Conservation (phyloP, 176 grass and related monocot genomes). For the Ensete ventricosum region DNA sequence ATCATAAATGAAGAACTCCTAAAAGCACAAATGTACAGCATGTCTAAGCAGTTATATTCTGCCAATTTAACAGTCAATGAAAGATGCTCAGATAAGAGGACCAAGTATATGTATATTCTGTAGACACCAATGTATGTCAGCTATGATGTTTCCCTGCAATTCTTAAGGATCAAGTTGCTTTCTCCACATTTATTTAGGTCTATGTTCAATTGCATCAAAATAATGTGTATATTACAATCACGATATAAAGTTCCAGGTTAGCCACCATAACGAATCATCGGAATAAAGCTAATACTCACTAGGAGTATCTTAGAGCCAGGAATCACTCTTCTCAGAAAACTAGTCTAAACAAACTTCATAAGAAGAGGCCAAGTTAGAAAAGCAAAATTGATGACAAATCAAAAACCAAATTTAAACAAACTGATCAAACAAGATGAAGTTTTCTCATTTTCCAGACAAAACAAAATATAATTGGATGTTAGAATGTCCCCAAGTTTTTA, state of each 20-base stretch:
- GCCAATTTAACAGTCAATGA: too few relatives aligned
- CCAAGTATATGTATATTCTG: too few relatives aligned
- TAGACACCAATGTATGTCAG: too few relatives aligned
- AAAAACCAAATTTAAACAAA: neutral
- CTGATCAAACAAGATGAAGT: neutral
- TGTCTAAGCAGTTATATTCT: too few relatives aligned
- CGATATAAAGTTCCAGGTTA: neutral
- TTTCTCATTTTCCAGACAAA: neutral
- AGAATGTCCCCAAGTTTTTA: too few relatives aligned
- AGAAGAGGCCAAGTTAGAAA: neutral
- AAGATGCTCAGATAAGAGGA: too few relatives aligned
- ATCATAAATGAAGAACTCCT: too few relatives aligned
- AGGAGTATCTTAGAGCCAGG: neutral
- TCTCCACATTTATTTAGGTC: neutral
- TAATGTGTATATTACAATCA: neutral
- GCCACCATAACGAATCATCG: neutral
- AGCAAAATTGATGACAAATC: neutral
- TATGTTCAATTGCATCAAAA: neutral
- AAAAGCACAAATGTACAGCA: too few relatives aligned
- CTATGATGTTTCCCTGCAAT: too few relatives aligned
- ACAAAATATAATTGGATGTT: neutral
- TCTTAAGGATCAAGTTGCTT: neutral
- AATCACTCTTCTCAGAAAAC: neutral
- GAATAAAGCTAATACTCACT: neutral
- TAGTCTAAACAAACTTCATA: neutral